Percentiles rank a stretch among this genome's conserved stretches.
Evolutionary conservation across 192 early-diverging fungal genomes (phyloP).

Genomic region (Obelidium mucronatum): DNA sequence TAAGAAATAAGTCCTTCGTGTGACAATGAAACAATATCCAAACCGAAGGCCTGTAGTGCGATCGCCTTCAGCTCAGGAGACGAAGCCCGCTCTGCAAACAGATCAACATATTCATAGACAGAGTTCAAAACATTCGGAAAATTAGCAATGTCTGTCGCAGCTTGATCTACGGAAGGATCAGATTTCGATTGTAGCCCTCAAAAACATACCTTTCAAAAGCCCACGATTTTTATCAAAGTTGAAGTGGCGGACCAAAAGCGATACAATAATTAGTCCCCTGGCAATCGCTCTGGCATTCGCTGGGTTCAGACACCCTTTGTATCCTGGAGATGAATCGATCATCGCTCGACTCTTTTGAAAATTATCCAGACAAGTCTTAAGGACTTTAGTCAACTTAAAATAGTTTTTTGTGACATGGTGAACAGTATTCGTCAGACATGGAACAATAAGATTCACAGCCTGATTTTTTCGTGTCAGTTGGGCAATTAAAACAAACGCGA

Average conservation of each 20-base stretch:
- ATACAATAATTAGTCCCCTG: constrained; percentile 77
- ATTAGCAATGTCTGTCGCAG: constrained; percentile 5
- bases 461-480: too few species aligned
- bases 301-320: constrained; percentile 15
- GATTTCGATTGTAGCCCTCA: constrained; percentile 34
- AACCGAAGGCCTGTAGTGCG: constrained; percentile 41
- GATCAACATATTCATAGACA: constrained; percentile 32
- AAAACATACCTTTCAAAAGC: constrained; percentile 21
- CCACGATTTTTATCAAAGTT: constrained; percentile 70
- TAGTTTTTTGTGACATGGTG: constrained; percentile 50
- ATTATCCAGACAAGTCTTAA: constrained; percentile 36
- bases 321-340: constrained; percentile 9
- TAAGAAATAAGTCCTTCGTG: not conserved
- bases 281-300: constrained; percentile 34
- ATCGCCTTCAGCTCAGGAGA: constrained; percentile 30
- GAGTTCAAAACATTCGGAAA: constrained; percentile 19
- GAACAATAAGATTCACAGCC: constrained; percentile 71
- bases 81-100: constrained; percentile 39
- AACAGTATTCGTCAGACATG: constrained; percentile 77
- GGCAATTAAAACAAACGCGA: not conserved
- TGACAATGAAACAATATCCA: not conserved
- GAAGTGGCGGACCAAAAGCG: constrained; percentile 77
- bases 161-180: constrained; percentile 20
- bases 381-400: constrained; percentile 39
- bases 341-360: constrained; percentile 30